Evolutionary conservation across 257 asterid genomes (phyloP).

Genomic region (Forsythia viridissima): DNA sequence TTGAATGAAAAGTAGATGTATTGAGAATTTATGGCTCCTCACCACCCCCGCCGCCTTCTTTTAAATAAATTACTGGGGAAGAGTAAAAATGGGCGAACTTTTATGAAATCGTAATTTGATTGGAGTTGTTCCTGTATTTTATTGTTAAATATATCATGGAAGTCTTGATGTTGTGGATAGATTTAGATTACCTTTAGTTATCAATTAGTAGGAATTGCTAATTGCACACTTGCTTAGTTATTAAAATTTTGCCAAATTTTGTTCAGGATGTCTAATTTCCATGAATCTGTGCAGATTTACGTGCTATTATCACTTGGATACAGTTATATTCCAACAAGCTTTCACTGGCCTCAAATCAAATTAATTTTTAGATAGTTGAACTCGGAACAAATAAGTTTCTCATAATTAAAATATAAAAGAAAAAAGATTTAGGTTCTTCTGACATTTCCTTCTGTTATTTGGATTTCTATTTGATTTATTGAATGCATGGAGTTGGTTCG

Average conservation of each 20-base stretch:
- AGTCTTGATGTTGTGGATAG: not conserved
- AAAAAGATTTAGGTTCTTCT: not conserved
- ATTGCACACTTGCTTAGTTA: not conserved
- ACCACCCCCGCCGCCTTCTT: too few relatives aligned
- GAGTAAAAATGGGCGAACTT: not conserved
- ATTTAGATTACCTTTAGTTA: not conserved
- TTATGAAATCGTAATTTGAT: not conserved
- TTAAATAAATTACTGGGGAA: not conserved
- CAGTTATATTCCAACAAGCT: not conserved
- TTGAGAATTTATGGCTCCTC: too few relatives aligned
- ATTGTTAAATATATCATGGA: not conserved
- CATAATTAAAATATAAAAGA: not conserved
- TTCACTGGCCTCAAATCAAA: not conserved
- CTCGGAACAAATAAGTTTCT: not conserved
- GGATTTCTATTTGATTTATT: not conserved
- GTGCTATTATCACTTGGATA: not conserved
- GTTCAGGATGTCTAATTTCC: not conserved
- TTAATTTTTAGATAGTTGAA: not conserved
- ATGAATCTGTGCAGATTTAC: not conserved
- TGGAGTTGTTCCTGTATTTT: not conserved
- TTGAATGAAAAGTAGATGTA: too few relatives aligned
- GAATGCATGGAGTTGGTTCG: constrained; percentile 6
- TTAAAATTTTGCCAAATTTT: not conserved
- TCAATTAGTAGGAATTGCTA: not conserved
- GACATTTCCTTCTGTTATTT: not conserved